Evolutionary conservation across 2,329 filamentous ascomycete species (phyloP).

Genomic region (Ophiostoma sp.): DNA sequence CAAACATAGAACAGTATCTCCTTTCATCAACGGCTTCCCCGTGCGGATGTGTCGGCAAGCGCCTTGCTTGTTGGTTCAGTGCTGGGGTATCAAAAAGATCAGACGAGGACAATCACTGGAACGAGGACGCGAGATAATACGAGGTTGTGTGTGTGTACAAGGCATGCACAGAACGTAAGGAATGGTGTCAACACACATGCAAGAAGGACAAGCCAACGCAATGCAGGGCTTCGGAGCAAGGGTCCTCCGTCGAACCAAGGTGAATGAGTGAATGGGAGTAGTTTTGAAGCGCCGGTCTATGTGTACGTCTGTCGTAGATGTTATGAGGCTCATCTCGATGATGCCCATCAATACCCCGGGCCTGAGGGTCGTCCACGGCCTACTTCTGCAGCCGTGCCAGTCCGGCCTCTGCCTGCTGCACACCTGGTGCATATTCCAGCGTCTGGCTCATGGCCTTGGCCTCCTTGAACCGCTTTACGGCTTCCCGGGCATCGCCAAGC

Average conservation of each 20-base stretch:
- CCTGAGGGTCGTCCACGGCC: not conserved
- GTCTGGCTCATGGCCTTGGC: slow-evolving; percentile 62
- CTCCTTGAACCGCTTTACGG: slow-evolving; percentile 67
- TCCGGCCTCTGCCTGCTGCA: slow-evolving; percentile 54
- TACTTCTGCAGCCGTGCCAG: slow-evolving; percentile 36
- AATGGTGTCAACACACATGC: not conserved
- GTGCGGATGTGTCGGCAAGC: not conserved
- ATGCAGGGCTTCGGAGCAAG: not conserved
- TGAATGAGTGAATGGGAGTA: not conserved
- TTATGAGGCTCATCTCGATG: not conserved
- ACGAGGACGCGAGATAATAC: not conserved
- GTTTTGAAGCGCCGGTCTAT: not conserved
- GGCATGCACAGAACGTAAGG: not conserved
- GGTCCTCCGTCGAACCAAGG: not conserved
- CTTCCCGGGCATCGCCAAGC: slow-evolving; percentile 64
- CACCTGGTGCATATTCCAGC: slow-evolving; percentile 53
- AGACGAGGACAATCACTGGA: not conserved
- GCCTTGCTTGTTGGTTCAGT: not conserved
- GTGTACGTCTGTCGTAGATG: not conserved
- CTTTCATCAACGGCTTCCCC: not conserved
- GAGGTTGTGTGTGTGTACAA: not conserved
- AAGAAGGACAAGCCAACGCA: not conserved
- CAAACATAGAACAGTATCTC: not conserved
- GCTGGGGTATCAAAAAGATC: not conserved
- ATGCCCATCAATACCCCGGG: not conserved